Percentiles rank a stretch among this genome's conserved stretches.
These are phyloP conservation scores for Tilletia caries DNA, from an alignment of 1,284 basidiomycete species.

Conservation along the genomic window DNA sequence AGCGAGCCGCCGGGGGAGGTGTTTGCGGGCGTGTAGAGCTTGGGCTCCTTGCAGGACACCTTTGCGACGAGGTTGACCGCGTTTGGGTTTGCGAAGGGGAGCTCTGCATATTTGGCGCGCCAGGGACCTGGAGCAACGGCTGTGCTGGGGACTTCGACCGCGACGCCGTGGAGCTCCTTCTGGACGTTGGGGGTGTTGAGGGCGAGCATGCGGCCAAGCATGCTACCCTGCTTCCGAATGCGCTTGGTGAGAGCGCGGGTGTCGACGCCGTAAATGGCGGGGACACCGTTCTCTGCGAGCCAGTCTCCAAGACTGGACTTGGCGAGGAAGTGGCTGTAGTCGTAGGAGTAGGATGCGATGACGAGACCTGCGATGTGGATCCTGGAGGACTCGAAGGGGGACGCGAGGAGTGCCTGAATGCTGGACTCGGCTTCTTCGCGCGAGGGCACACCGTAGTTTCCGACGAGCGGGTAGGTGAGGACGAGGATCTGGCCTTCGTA, in stretches of 20 bases:
- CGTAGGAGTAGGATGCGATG: constrained; percentile 82
- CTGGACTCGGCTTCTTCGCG: constrained; percentile 58
- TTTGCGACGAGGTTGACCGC: constrained; percentile 81
- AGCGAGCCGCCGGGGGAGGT: constrained; percentile 54
- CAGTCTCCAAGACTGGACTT: constrained; percentile 81
- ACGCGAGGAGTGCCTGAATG: constrained; percentile 56
- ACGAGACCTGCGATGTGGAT: constrained; percentile 91
- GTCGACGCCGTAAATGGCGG: constrained; percentile 94
- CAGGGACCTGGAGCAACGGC: constrained; percentile 59
- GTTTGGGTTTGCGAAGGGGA: constrained; percentile 87
- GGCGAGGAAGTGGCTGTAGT: constrained; percentile 93
- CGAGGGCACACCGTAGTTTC: constrained; percentile 96
- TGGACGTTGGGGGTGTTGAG: constrained; percentile 34
- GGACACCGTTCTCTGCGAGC: constrained; percentile 92
- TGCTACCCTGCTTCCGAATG: constrained; percentile 87
- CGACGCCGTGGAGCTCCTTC: constrained; percentile 10
- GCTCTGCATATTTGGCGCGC: constrained; percentile 74
- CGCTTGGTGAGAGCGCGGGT: constrained; percentile 95
- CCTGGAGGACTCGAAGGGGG: constrained; percentile 81
- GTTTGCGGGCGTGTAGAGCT: constrained; percentile 62
- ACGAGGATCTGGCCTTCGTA: constrained; percentile 98
- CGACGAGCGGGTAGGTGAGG: constrained; percentile 92
- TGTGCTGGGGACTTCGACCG: not conserved
- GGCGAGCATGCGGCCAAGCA: constrained; percentile 63
- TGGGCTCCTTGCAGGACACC: constrained; percentile 72